Evolutionary conservation across 345 rosid species (phyloP), one percentile per base, ranked within the genome.

Genomic region (Mercurialis annua): DNA sequence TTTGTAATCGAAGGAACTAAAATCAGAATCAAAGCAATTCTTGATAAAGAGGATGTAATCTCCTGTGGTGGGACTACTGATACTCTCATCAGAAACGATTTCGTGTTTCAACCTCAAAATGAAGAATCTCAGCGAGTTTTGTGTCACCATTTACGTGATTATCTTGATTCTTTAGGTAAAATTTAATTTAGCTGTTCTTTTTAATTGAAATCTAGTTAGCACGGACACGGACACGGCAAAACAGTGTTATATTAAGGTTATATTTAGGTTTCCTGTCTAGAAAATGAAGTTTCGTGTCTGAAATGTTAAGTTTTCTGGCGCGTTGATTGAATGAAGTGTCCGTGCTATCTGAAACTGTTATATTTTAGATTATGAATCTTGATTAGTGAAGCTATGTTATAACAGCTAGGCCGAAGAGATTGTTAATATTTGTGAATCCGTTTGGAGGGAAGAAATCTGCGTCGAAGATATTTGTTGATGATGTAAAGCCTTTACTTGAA

Each of bases 361-460:
- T n/a, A n/a, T n/a, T n/a, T n/a, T n/a, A n/a, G n/a, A n/a, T n/a
- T n/a, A n/a, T n/a, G n/a, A n/a, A n/a, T n/a, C n/a, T n/a, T n/a
- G n/a, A n/a, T n/a, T n/a, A n/a, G n/a, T n/a, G n/a, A n/a, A n/a
- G n/a, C 8, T 43, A 10, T 26, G 10, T 20, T 21, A 52, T 18
- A 27, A 49, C 70, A 87, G 99, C 87, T 61, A 84, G 99, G 52
- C 99, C 99, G 0, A 91, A 82, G 85, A 86, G 73, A 72, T 68
- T 94, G 70, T 70, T 86, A 36, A 75, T 94, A 16, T 76, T 94
- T 63, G 74, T 94, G 75, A 94, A 94, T 17, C 99, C 99, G 5
- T 94, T 72, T 75, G 96, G 99, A 10, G 99, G 99, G 74, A 91
- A 86, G 63, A 87, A 73, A 75, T 64, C 75, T 1, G 96, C 99